A percentile compares a stretch with the other conserved stretches of the same genome.
Conservation (phyloP, 1,284 basidiomycete species). For the Psilocybe mexicana region DNA sequence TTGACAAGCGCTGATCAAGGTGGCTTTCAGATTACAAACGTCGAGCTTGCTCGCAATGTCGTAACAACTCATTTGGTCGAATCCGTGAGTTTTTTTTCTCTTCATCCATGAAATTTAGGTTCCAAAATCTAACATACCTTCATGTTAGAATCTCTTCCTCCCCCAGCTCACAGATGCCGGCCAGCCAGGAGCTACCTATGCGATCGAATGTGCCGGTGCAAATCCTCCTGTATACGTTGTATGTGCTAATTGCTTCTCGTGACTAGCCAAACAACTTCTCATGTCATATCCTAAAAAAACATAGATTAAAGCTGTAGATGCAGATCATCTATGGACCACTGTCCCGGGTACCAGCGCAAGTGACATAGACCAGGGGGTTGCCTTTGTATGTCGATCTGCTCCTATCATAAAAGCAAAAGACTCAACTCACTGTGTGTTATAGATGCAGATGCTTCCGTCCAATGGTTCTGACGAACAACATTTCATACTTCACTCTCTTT, state of each 20-base stretch:
- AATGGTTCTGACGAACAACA: slow-evolving; percentile 11
- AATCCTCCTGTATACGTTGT: slow-evolving; percentile 6
- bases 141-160: slow-evolving; percentile 4
- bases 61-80: slow-evolving; percentile 4
- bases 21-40: slow-evolving; percentile 9
- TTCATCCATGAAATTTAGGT: no score
- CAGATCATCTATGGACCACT: slow-evolving; percentile 10
- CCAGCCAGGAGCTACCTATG: slow-evolving; percentile 1
- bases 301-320: slow-evolving; percentile 11
- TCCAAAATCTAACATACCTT: not conserved
- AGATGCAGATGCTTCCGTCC: slow-evolving; percentile 11
- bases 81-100: slow-evolving; percentile 3
- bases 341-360: slow-evolving; percentile 6
- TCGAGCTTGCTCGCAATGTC: slow-evolving; percentile 6
- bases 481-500: slow-evolving; percentile 11
- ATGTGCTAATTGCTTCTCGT: not conserved
- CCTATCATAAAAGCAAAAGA: not conserved
- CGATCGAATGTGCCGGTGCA: slow-evolving; percentile 10
- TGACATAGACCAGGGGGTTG: slow-evolving; percentile 10
- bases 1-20: slow-evolving; percentile 11
- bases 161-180: not conserved
- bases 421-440: not conserved
- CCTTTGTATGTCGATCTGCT: not conserved
- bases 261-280: not conserved
- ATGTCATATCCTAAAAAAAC: not conserved